Evolutionary conservation across 2,329 filamentous ascomycete genomes (phyloP).

Genomic region (Aureobasidium mangrovei): DNA sequence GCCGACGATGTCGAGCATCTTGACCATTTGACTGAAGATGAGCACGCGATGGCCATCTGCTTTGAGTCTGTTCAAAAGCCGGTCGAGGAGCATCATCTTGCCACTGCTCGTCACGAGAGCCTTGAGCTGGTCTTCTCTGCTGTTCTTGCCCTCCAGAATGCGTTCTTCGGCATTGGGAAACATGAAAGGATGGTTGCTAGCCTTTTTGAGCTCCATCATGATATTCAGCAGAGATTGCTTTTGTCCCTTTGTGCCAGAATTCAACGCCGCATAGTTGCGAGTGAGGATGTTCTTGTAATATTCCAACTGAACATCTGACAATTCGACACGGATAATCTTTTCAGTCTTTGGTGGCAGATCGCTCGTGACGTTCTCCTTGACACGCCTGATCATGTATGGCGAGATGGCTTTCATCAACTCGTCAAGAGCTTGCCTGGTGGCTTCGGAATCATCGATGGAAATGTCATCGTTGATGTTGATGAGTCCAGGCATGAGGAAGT

Average conservation of each 20-base stretch:
- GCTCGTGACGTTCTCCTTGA: conserved; percentile 95
- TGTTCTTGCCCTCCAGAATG: conserved; percentile 61
- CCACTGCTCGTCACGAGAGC: conserved; percentile 93
- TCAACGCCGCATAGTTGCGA: conserved; percentile 88
- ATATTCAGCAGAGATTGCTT: conserved; percentile 95
- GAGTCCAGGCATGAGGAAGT: conserved; percentile 94
- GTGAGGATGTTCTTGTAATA: conserved; percentile 99
- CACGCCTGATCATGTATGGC: conserved; percentile 89
- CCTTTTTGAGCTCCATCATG: conserved; percentile 99
- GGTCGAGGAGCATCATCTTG: conserved; percentile 98
- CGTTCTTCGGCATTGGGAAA: conserved; percentile 89
- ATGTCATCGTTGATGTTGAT: conserved; percentile 87
- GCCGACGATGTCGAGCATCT: conserved; percentile 91
- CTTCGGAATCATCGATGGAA: conserved; percentile 63
- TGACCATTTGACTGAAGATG: conserved; percentile 99
- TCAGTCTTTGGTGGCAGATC: conserved; percentile 95
- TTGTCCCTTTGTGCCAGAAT: conserved; percentile 79
- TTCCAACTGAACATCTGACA: conserved; percentile 91
- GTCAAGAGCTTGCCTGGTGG: conserved; percentile 78
- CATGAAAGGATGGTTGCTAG: conserved; percentile 98
- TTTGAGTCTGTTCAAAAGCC: conserved; percentile 86
- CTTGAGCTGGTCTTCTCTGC: conserved; percentile 84
- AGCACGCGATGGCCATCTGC: conserved; percentile 90
- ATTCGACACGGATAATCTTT: conserved; percentile 95
- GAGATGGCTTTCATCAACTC: conserved; percentile 80